Evolutionary conservation across 331 rosid genomes (phyloP), one percentile per base, ranked within the genome.

Genomic region (Pyracantha coccinea): DNA sequence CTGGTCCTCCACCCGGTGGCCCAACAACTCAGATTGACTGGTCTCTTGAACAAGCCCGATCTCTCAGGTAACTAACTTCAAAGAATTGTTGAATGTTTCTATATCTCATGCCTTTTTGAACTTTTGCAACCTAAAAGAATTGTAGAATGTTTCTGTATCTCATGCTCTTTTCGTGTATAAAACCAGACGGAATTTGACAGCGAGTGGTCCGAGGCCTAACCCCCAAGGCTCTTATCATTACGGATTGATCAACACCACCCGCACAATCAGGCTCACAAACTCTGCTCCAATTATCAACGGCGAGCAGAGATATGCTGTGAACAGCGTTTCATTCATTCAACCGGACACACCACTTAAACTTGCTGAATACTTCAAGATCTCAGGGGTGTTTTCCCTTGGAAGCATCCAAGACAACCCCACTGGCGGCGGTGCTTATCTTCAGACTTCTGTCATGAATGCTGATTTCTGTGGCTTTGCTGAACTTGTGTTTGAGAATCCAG

Each of bases 181-280:
- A 81, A 79, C 41, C 88, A 90, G 98, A 73, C 77, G 87, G 35
- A 90, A 92, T 83, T 87, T 92, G 76, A 84, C 96, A 33, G 93
- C 97, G 0, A 90, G 90, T 60, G 96, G 97, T 50, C 97, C 97
- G 35, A 90, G 97, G 23, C 97, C 97, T 19, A 92, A 92, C 68
- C 97, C 96, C 5, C 96, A 92, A 81, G 97, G 97, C 45, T 92
- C 97, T 8, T 92, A 92, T 80, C 97, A 92, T 75, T 92, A 92
- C 24, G 96, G 96, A 72, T 15, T 90, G 85, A 92, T 92, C 79
- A 92, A 90, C 83, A 84, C 82, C 3, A 90, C 96, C 2, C 79
- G 64, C 0, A 92, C 96, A 12, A 81, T 92, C 57, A 87, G 86
- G 68, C 93, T 92, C 24, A 75, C 76, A 66, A 90, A 76, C 73